Evolutionary conservation across 106 monocot species (phyloP), one percentile per base, ranked within the genome.

Genomic region (Ottelia alismoides): DNA sequence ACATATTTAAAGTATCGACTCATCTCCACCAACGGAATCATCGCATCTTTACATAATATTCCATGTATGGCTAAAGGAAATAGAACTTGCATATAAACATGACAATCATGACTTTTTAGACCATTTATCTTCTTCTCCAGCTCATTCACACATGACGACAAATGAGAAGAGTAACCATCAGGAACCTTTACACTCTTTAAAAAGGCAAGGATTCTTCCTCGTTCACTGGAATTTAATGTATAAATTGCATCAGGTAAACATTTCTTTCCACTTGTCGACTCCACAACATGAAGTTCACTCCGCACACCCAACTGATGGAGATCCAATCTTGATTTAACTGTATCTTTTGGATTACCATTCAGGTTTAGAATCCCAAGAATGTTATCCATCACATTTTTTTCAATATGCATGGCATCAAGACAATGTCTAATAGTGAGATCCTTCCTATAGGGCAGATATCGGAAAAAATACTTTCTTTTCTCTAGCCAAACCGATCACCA

Each of bases 11-110:
- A 54, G 14, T 28, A 54, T 11, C 20, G 7, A 18, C 54, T 54
- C 9, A 54, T 11, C n/a, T 54, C 28, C 2, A 54, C 29, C 7
- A 54, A 2, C 17, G 28, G 28, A 17, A n/a, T 28, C 17, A 17
- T 14, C 17, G 29, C 28, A 28, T 54, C 28, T 20, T 28, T 54
- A 12, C 28, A 28, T 14, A 54, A 11, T 2, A 30, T 30, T 2
- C 54, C 28, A 27, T 16, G 14, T 28, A 54, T 2, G 2, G 1
- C 9, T 16, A 54, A 16, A 6, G 25, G 54, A 54, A 54, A 18
- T 27, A 54, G 18, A 2, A 28, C 28, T 54, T 54, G 17, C 54
- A 54, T 54, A 21, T 21, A 28, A 6, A 54, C 28, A 54, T 54
- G n/a, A n/a, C n/a, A n/a, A n/a, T n/a, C n/a, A n/a, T n/a, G n/a